Evolutionary conservation across 1,284 basidiomycete species (phyloP).

Genomic region (Wallemia ichthyophaga): DNA sequence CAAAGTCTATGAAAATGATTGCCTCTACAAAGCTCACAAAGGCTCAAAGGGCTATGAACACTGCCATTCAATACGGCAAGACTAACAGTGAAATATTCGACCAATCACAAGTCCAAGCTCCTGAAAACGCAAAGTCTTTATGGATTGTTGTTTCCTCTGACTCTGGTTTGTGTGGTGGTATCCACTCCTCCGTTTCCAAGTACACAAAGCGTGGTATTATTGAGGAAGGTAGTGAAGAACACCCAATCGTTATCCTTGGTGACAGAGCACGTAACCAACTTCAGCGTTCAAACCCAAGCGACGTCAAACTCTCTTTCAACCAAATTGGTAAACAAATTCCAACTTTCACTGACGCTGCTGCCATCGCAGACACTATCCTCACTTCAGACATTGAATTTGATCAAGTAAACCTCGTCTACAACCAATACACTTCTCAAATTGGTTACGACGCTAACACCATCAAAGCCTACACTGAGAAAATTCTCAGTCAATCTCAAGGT

Average conservation of each 20-base stretch:
- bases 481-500: slow-evolving; percentile 42
- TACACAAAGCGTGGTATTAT: slow-evolving; percentile 38
- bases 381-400: slow-evolving; percentile 66
- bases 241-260: slow-evolving; percentile 57
- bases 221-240: slow-evolving; percentile 21
- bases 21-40: slow-evolving; percentile 89
- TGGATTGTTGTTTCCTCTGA: slow-evolving; percentile 86
- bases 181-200: slow-evolving; percentile 90
- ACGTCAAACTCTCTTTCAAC: slow-evolving; percentile 71
- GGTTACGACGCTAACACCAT: slow-evolving; percentile 56
- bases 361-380: slow-evolving; percentile 75
- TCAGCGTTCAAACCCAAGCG: slow-evolving; percentile 30
- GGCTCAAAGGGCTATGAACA: slow-evolving; percentile 77
- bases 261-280: slow-evolving; percentile 96
- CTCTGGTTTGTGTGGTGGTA: slow-evolving; percentile 98
- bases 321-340: slow-evolving; percentile 92
- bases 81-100: slow-evolving; percentile 74
- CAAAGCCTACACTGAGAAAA: slow-evolving; percentile 50
- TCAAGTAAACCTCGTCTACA: slow-evolving; percentile 61
- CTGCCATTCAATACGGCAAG: slow-evolving; percentile 75
- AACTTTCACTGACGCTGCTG: slow-evolving; percentile 80
- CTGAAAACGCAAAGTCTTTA: slow-evolving; percentile 31
- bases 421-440: slow-evolving; percentile 79
- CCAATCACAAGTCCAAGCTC: slow-evolving; percentile 24
- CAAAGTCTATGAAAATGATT: slow-evolving; percentile 98